Evolutionary conservation across 2,329 filamentous ascomycete species (phyloP), one percentile per base, ranked within the genome.

Genomic region (Ascochyta clinopodiicola): DNA sequence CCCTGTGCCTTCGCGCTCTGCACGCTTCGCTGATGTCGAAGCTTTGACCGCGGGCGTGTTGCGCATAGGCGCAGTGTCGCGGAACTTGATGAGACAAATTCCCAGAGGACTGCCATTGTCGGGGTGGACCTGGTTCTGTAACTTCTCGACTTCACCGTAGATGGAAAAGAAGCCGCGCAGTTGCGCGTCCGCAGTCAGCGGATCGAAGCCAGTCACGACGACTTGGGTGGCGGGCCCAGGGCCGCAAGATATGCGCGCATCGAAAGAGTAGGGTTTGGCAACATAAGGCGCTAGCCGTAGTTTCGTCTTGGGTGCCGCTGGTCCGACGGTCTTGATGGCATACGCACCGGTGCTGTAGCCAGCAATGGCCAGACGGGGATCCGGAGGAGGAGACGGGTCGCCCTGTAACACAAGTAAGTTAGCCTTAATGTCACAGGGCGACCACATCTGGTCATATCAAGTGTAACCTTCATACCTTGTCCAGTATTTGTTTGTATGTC

Each of bases 161-260:
- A 85, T 86, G 17, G 88, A 86, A 72, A 96, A 96, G 49, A 91
- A 84, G 40, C 88, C 86, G 17, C 85, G 86, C 45, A 96, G 84
- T 67, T 91, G 90, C 51, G 86, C 84, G 66, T 96, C 91, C 12
- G 91, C 86, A 36, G 90, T 88, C 61, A 98, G 80, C 6, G 94
- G 93, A 75, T 98, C 95, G 73, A 97, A 97, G n/a, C 92, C 92
- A n/a, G 88, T 93, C 19, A 97, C 92, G 4, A 98, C 88, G 44
- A 99, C 87, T 73, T 96, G 92, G 2, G 90, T 92, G 2, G 95
- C 91, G 13, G 94, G 94, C 0, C 92, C 92, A 22, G 92, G 91
- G 0, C 93, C 94, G 66, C 96, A 86, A 2, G 94, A 96, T 4
- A 91, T 92, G 66, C 86, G 87, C 5, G 87, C 79, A 72, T 98